Evolutionary conservation across 192 early-diverging fungal genomes (phyloP).

Genomic region (Entomortierella beljakovae): DNA sequence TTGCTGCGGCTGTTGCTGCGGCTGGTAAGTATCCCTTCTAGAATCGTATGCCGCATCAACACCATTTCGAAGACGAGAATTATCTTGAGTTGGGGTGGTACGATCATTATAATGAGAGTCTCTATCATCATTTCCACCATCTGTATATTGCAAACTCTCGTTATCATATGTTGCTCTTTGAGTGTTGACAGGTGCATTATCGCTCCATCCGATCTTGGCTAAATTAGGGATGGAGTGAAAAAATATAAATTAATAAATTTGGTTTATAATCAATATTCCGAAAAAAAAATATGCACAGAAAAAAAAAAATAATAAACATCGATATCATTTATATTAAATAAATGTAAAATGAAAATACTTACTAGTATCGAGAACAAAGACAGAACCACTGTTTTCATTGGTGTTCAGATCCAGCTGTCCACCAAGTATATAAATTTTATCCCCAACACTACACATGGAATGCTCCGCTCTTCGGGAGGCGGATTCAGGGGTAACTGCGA

Average conservation of each 20-base stretch:
- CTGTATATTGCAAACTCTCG: constrained; percentile 7
- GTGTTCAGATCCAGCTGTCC: constrained; percentile 58
- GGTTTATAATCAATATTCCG: no score
- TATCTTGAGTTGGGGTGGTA: constrained; percentile 5
- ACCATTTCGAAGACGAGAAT: constrained; percentile 5
- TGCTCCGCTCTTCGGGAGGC: constrained; percentile 56
- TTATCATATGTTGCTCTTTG: constrained; percentile 13
- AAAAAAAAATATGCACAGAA: no score
- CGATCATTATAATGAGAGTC: constrained; percentile 17
- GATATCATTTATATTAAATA: no score
- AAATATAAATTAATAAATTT: no score
- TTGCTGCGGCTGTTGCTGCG: neutral
- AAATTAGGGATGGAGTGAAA: neutral
- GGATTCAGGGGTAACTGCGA: constrained; percentile 60
- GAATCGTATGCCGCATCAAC: neutral
- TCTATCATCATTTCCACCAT: constrained; percentile 6
- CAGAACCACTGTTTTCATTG: constrained; percentile 56
- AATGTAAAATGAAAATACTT: constrained; percentile 12
- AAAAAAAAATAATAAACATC: neutral
- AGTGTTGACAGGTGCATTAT: constrained; percentile 12
- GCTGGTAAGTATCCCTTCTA: neutral
- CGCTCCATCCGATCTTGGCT: constrained; percentile 64
- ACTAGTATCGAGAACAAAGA: constrained; percentile 65
- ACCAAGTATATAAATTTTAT: constrained; percentile 65
- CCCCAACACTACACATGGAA: constrained; percentile 55